Evolutionary conservation across 768 basidiomycete species (phyloP).

Genomic region (Naganishia randhawae): DNA sequence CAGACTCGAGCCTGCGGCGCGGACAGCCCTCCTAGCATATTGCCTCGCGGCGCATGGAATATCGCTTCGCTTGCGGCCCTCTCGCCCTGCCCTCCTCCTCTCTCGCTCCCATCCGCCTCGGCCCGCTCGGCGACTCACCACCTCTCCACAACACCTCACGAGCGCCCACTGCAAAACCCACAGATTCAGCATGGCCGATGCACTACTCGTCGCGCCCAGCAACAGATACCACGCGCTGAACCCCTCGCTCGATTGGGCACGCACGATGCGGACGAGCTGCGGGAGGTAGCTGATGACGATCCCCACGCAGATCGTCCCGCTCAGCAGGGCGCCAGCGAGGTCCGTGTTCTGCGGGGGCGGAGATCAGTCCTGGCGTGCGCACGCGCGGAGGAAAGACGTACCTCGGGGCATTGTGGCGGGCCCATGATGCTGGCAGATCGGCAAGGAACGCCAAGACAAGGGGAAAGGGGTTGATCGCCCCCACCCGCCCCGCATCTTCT

Average conservation of each 20-base stretch:
- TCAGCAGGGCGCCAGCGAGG: constrained; percentile 65
- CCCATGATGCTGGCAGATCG: not conserved
- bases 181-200: constrained; percentile 81
- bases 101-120: no score
- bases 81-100: no score
- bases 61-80: no score
- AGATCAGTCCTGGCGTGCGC: not conserved
- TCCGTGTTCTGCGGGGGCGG: constrained; percentile 48
- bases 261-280: constrained; percentile 61
- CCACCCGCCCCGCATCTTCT: not conserved
- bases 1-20: no score
- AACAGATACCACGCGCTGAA: constrained; percentile 61
- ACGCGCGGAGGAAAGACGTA: not conserved
- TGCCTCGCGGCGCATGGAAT: no score
- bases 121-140: constrained; percentile 58
- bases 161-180: constrained; percentile 78
- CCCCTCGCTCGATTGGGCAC: constrained; percentile 73
- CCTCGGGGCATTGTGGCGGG: not conserved
- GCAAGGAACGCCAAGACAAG: not conserved
- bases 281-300: constrained; percentile 78
- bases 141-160: constrained; percentile 70
- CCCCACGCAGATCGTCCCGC: constrained; percentile 64
- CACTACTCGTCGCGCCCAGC: constrained; percentile 75
- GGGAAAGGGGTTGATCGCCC: not conserved
- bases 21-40: no score